Conservation (phyloP, 371 early-diverging fungal species). For the Mortierella sp. region DNA sequence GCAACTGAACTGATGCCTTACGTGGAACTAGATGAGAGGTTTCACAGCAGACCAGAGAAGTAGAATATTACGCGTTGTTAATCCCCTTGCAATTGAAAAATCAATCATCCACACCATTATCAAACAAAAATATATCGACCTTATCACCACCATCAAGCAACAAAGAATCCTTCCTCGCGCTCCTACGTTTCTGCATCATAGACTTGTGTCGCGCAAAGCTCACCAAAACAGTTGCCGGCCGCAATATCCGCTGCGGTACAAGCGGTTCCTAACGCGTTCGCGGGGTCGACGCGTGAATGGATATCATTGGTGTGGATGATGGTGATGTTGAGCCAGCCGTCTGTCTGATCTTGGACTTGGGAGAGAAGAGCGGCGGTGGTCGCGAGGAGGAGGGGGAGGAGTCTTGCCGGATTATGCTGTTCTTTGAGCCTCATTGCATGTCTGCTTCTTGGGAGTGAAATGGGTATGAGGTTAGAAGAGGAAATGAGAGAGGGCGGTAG, state of each 20-base stretch:
- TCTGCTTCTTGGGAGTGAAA: background rate
- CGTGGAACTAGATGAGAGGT: conserved; percentile 18
- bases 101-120: too few species aligned
- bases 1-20: background rate
- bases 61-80: background rate
- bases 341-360: conserved; percentile 16
- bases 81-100: too few species aligned
- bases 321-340: conserved; percentile 42
- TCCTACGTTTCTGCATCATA: conserved; percentile 63
- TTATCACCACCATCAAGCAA: too few species aligned
- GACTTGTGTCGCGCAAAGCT: conserved; percentile 69
- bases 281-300: conserved; percentile 66
- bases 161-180: conserved; percentile 58
- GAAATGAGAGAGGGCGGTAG: background rate
- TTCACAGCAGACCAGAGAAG: too few species aligned
- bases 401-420: background rate
- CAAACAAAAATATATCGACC: too few species aligned
- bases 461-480: background rate
- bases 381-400: conserved; percentile 10
- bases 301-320: conserved; percentile 77
- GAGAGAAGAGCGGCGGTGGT: conserved; percentile 13
- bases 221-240: conserved; percentile 65
- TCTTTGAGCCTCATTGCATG: background rate
- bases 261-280: conserved; percentile 64
- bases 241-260: conserved; percentile 62